Evolutionary conservation across 768 basidiomycete species (phyloP), one percentile per base, ranked within the genome.

Genomic region (Lactarius tabidus): DNA sequence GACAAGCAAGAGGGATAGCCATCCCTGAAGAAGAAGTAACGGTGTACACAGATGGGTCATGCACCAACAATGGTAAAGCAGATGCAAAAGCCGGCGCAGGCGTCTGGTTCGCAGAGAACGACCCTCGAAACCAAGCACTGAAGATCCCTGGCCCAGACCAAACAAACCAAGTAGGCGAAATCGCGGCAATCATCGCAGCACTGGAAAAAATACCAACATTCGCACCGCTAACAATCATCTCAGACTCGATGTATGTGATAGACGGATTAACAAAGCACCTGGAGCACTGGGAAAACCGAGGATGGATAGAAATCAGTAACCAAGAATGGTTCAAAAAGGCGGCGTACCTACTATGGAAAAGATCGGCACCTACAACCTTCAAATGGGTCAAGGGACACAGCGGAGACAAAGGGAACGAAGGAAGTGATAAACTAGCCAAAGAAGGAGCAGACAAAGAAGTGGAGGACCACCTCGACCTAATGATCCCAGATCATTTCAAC

Each of bases 31-130:
- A n/a, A 18, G 53, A 1, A 1, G 15, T 1, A 7, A 41, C 18
- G 5, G 9, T 41, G 3, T 76, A 74, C 35, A 77, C 74, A 0
- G 75, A 75, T 29, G 72, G 75, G 0, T 71, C 72, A 0, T 74
- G 74, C 62, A 3, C 59, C 1, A 64, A 71, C 0, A 75, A 75
- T n/a, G 69, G 73, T 0, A 68, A 64, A 15, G 23, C 12, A 0
- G 31, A 74, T 17, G 73, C 75, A 0, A 18, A 0, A 7, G 71
- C 72, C 0, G 75, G 75, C 0, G 59, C 66, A 0, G 69, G 70
- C 0, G 33, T 70, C 0, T 73, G 67, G 67, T 9, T 67, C 1
- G 29, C 18, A 1, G 31, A 31, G 0, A 8, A 62, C 3, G 6
- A 35, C 15, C 2, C 1, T 0, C 1, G 7, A 20, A 62, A 62